Base-by-base conservation (phyloP, 1,284 basidiomycete genomes). In the Boletus semigastroideus region DNA sequence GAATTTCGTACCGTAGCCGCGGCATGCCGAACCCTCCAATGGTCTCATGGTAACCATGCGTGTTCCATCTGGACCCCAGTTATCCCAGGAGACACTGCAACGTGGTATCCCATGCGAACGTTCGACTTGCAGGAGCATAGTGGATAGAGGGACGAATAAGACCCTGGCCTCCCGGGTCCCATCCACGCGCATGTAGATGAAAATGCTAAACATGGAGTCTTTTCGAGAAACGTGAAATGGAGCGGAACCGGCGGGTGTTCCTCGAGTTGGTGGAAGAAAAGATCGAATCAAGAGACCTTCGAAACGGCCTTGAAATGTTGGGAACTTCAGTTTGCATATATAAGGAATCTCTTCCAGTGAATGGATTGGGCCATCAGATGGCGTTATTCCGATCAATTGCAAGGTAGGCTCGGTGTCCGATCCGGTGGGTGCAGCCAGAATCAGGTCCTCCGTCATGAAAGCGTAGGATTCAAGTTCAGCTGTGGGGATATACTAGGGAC, bases 1-100 rank as follows among this genome's bases (percentile, higher is more conserved):
- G 52, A 70, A 82, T 55, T 70, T 74, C 59, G 73, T 74, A 10
- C 83, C 83, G 52, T 76, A 76, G 10, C 80, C 73, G 59, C 79
- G 81, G 65, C 84, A 86, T 10, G 80, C 77, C 80, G 80, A 86
- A 11, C 69, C 66, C 11, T 68, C 52, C 27, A 76, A 77, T 34
- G 72, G 70, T 33, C 59, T 56, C 25, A 61, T 59, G 41, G 45
- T 57, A 30, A 79, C 47, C 53, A 80, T 60, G 30, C 78, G 75
- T 14, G 75, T 71, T 3, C 75, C 74, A 10, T 38, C 46, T 1
- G 74, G 74, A 13, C 79, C 80, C 84, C 84, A 85, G 25, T 63
- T 59, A 2, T 67, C 57, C 83, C 82, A 86, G 17, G 55, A 22
- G 42, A 81, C 56, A 40, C 64, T 63, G 7, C 66, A 56, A 33